Base-by-base conservation (phyloP, 192 early-diverging fungal species). In the Linnemannia elongata region DNA sequence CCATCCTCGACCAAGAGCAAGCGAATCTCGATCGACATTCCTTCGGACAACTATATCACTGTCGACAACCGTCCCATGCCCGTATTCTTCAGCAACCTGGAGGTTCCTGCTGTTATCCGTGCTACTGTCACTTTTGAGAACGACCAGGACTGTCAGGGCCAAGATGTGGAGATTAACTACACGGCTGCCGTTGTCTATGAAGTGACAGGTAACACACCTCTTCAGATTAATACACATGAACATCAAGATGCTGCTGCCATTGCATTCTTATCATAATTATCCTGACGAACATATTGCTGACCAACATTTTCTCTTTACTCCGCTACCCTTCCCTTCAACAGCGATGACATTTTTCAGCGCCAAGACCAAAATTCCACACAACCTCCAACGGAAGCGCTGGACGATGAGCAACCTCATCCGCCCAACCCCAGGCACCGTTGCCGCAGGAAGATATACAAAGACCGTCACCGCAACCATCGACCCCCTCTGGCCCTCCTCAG, bases 401-500 rank as follows among this genome's bases (percentile, higher is more conserved):
- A 47, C 18, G 8, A 45, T 75, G 27, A 24, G 9, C 55, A 18
- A 20, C 8, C 35, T 81, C 30, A 13, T 36, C 4, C 72, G 60
- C 9, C 72, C 73, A 22, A 38, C 12, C 20, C 30, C 41, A 10
- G 72, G 79, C 30, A 66, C 18, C 47, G 35, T 81, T 9, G 72
- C 79, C 6, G 44, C 54, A 6, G 79, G 79, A 12, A 75, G 52
- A n/a, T 81, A 81, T 35, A 49, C 60, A 35, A 68, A 69, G 12
- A 24, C 0, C 2, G 30, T 80, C 36, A 20, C 52, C 24, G 12
- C 55, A 27, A 45, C 39, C 49, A 54, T 80, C 38, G 71, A 74
- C 22, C 79, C 72, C 20, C 54, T 69, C 44, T 66, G 72, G 60
- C 79, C 73, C 13, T 81, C 79, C 2, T 81, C 79, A 9, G 33